These are phyloP conservation scores for Periconia sp. DNA, from an alignment of 2,329 filamentous ascomycete species.

Conservation along the genomic window DNA sequence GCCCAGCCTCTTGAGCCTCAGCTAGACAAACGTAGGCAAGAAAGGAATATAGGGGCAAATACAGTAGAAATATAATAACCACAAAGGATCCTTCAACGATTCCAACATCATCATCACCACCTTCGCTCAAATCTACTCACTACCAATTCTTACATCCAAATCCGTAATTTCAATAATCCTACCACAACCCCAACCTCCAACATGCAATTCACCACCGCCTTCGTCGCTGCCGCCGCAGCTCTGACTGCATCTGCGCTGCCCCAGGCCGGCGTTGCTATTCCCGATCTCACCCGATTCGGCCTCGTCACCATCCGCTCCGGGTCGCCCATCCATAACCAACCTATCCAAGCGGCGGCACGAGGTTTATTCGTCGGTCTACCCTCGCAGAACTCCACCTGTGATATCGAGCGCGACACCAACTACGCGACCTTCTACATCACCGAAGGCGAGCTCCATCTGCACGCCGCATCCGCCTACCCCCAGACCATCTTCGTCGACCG, in stretches of 20 bases:
- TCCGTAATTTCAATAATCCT: background rate
- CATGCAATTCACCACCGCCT: conserved; percentile 34
- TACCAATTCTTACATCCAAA: background rate
- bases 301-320: conserved; percentile 55
- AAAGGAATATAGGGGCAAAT: conserved; percentile 1
- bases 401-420: conserved; percentile 29
- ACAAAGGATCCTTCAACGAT: background rate
- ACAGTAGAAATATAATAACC: conserved; percentile 11
- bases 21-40: background rate
- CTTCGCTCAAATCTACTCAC: background rate
- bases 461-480: conserved; percentile 44
- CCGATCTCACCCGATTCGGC: conserved; percentile 47
- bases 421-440: conserved; percentile 56
- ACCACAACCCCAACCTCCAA: conserved; percentile 27
- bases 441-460: conserved; percentile 52
- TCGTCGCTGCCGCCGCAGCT: conserved; percentile 33
- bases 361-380: conserved; percentile 49
- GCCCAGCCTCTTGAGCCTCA: conserved; percentile 16
- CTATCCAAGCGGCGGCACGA: conserved; percentile 49
- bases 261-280: conserved; percentile 17
- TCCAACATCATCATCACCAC: conserved; percentile 1
- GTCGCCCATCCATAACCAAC: conserved; percentile 51
- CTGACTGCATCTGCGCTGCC: conserved; percentile 30
- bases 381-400: conserved; percentile 54
- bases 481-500: conserved; percentile 59